phyloP scores from a whole-genome alignment of 768 basidiomycete species.

The Clavulina sp. region DNA sequence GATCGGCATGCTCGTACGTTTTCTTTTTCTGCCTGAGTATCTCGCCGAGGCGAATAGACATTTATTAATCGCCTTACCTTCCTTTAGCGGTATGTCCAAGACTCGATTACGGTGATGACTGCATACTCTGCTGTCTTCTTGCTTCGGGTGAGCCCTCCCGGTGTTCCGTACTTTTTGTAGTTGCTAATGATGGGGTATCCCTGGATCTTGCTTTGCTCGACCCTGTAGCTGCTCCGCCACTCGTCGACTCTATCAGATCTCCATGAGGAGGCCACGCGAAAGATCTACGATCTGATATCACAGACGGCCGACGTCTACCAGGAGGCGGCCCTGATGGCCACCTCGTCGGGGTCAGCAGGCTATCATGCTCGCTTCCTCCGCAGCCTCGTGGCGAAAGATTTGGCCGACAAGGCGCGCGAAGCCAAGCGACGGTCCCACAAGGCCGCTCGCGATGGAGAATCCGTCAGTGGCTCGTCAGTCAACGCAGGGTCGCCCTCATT shows the following conservation, averaged over 20 bases:
- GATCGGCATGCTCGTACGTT: slow-evolving; percentile 53
- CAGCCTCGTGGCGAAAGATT: slow-evolving; percentile 44
- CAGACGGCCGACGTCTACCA: slow-evolving; percentile 65
- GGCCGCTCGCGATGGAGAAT: neutral
- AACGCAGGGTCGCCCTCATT: neutral
- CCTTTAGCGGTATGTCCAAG: slow-evolving; percentile 62
- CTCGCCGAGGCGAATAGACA: neutral
- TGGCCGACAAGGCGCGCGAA: slow-evolving; percentile 33
- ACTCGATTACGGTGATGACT: slow-evolving; percentile 71
- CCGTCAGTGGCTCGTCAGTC: neutral
- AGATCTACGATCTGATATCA: slow-evolving; percentile 47
- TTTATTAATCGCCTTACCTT: slow-evolving; percentile 7
- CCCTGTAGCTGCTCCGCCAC: slow-evolving; percentile 45
- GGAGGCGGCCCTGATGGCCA: slow-evolving; percentile 40
- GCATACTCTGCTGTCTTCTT: slow-evolving; percentile 73
- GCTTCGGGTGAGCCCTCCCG: slow-evolving; percentile 34
- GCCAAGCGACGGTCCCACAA: slow-evolving; percentile 10
- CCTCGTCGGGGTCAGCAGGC: slow-evolving; percentile 46
- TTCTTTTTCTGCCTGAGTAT: neutral
- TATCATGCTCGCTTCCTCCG: slow-evolving; percentile 68
- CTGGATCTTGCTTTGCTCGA: slow-evolving; percentile 7
- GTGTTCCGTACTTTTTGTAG: neutral
- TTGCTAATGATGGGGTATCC: neutral
- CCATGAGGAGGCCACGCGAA: slow-evolving; percentile 39
- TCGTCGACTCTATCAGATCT: slow-evolving; percentile 39